Percentiles rank a stretch among this genome's conserved stretches.
Conservation (phyloP, 176 grass and related monocot genomes). For the Musa acuminata region DNA sequence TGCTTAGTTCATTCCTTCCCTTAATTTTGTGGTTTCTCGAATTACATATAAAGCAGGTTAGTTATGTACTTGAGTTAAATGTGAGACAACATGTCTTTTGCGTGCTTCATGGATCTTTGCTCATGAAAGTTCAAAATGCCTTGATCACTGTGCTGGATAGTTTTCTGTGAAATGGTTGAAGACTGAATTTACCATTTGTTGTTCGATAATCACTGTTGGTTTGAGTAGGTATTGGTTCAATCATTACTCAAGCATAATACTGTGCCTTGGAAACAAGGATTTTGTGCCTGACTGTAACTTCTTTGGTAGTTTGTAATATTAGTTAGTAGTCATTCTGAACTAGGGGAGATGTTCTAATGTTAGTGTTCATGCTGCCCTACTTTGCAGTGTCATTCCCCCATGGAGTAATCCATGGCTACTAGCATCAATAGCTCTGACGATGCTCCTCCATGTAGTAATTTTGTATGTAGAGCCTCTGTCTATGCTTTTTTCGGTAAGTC, state of each 20-base stretch:
- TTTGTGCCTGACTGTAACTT: not conserved
- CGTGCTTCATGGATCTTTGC: too few species aligned
- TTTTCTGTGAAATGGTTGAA: not conserved
- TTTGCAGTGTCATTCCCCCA: constrained; percentile 72
- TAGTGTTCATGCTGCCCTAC: not conserved
- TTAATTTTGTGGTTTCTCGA: too few species aligned
- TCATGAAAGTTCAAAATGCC: not conserved
- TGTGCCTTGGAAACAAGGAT: not conserved
- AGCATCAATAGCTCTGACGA: constrained; percentile 84
- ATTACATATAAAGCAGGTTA: too few species aligned
- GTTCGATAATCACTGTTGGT: not conserved
- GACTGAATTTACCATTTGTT: not conserved
- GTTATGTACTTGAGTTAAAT: too few species aligned
- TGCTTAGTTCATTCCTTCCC: not conserved
- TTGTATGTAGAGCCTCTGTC: constrained; percentile 78
- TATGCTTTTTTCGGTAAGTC: constrained; percentile 87
- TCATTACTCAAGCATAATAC: not conserved
- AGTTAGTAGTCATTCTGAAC: not conserved
- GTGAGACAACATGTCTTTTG: too few species aligned
- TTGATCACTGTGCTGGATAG: not conserved
- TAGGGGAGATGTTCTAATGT: too few species aligned
- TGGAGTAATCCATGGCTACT: constrained; percentile 97
- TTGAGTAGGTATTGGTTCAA: not conserved
- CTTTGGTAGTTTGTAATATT: not conserved
- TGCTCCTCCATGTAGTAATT: constrained; percentile 77